Conservation (phyloP, 495 filamentous ascomycete genomes). For the Sphaerosporella brunnea region DNA sequence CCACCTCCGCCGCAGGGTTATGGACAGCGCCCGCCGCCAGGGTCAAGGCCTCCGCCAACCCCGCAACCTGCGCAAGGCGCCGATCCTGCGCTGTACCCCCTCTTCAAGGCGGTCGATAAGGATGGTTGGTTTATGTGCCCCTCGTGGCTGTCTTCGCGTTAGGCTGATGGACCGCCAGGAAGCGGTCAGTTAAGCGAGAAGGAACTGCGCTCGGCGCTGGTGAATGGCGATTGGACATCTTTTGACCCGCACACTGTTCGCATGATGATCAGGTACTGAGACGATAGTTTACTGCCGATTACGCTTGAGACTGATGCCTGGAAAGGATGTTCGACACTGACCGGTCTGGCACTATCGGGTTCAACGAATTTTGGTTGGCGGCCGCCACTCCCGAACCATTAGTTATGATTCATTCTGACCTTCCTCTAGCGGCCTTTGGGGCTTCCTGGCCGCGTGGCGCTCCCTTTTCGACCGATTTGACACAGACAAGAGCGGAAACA, state of each 20-base stretch:
- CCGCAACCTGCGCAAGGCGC: slow-evolving; percentile 30
- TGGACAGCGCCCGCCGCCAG: slow-evolving; percentile 21
- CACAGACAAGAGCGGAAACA: slow-evolving; percentile 67
- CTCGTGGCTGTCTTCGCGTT: too few species aligned
- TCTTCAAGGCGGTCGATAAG: slow-evolving; percentile 86
- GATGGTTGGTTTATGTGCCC: slow-evolving; percentile 48
- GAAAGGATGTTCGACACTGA: slow-evolving; percentile 81
- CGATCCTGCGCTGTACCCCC: slow-evolving; percentile 58
- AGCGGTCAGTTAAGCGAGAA: slow-evolving; percentile 68
- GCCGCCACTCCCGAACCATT: neutral
- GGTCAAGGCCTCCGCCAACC: slow-evolving; percentile 30
- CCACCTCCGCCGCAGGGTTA: slow-evolving; percentile 16
- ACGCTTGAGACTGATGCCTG: neutral
- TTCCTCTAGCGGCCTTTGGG: slow-evolving; percentile 53
- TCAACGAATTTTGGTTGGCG: slow-evolving; percentile 71
- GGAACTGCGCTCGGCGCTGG: slow-evolving; percentile 78
- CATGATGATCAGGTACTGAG: slow-evolving; percentile 70
- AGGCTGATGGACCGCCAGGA: slow-evolving; percentile 28
- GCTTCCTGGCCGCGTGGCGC: slow-evolving; percentile 85
- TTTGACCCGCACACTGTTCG: slow-evolving; percentile 94
- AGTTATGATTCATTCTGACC: neutral
- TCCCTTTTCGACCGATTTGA: slow-evolving; percentile 92
- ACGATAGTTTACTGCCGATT: neutral
- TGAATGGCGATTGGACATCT: slow-evolving; percentile 85
- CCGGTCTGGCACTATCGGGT: slow-evolving; percentile 71